Percentiles rank a stretch among this genome's conserved stretches.
These are phyloP conservation scores for Ophioceras dolichostomum DNA, from an alignment of 2,329 filamentous ascomycete species.

Conservation along the genomic window DNA sequence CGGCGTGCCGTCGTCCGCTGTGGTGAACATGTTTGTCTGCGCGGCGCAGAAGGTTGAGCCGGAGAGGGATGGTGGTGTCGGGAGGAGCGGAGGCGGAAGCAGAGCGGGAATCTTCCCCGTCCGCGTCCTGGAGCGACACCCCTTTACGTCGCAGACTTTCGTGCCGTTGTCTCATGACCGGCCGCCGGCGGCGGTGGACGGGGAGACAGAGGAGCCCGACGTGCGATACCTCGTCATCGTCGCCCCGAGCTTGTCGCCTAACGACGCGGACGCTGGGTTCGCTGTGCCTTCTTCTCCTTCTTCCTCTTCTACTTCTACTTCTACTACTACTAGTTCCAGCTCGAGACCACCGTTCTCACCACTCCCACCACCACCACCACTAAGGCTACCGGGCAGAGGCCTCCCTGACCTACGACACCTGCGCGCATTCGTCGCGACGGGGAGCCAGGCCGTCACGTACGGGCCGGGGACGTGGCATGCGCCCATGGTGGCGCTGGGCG, in stretches of 20 bases:
- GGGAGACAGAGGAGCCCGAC: constrained; percentile 27
- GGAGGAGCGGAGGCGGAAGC: neutral
- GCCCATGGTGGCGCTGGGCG: constrained; percentile 81
- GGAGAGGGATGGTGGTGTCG: constrained; percentile 6
- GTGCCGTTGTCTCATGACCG: constrained; percentile 50
- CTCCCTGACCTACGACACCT: constrained; percentile 61
- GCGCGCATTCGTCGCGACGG: constrained; percentile 66
- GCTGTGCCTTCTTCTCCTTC: no score
- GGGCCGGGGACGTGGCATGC: constrained; percentile 89
- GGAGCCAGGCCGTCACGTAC: constrained; percentile 80
- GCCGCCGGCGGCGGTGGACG: no score
- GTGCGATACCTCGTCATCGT: constrained; percentile 74
- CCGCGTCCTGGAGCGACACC: constrained; percentile 74
- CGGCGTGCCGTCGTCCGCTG: constrained; percentile 39
- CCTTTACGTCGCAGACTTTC: constrained; percentile 91
- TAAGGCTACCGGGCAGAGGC: constrained; percentile 40
- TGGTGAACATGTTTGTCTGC: constrained; percentile 86
- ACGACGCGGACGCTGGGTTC: constrained; percentile 21
- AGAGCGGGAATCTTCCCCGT: constrained; percentile 47
- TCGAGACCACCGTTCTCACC: no score
- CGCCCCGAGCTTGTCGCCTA: constrained; percentile 57
- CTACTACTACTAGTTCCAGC: no score
- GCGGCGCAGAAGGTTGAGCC: constrained; percentile 43
- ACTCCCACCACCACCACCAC: constrained; percentile 19
- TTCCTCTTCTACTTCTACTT: no score